Evolutionary conservation across 148 eudicot genomes (phyloP).

Genomic region (Chenopodium album): DNA sequence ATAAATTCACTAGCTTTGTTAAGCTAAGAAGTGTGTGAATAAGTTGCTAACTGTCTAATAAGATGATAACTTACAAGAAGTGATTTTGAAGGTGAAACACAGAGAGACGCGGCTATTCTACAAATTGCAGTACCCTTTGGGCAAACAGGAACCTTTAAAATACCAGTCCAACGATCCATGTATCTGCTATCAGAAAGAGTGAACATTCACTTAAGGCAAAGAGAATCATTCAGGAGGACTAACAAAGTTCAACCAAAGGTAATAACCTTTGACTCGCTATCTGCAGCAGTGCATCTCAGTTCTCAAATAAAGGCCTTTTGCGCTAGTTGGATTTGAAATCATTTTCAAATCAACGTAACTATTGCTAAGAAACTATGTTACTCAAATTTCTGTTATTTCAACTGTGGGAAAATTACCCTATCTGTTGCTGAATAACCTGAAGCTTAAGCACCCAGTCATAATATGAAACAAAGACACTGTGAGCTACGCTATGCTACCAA

Average conservation of each 20-base stretch:
- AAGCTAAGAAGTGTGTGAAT: neutral
- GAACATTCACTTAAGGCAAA: slow-evolving; percentile 3
- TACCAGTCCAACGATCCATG: slow-evolving; percentile 89
- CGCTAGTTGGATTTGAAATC: too few species aligned
- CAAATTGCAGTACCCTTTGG: slow-evolving; percentile 41
- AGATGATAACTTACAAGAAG: slow-evolving; percentile 51
- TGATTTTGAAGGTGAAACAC: slow-evolving; percentile 50
- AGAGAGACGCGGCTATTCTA: slow-evolving; percentile 77
- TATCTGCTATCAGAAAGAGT: slow-evolving; percentile 6
- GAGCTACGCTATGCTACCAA: neutral
- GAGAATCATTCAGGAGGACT: neutral
- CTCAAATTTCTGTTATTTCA: neutral
- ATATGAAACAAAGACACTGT: neutral
- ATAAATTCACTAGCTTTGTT: neutral
- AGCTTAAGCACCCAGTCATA: neutral
- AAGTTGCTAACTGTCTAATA: neutral
- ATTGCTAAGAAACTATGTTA: neutral
- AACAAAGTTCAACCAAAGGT: neutral
- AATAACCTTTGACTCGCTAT: neutral
- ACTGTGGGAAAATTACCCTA: neutral
- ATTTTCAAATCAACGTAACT: neutral
- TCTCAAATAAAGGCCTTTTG: neutral
- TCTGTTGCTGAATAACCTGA: neutral
- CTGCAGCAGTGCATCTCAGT: neutral
- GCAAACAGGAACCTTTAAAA: slow-evolving; percentile 60